Percentiles rank a stretch among this genome's conserved stretches.
These are phyloP conservation scores for Sporisorium graminicola DNA, from an alignment of 1,284 basidiomycete species.

Conservation along the genomic window DNA sequence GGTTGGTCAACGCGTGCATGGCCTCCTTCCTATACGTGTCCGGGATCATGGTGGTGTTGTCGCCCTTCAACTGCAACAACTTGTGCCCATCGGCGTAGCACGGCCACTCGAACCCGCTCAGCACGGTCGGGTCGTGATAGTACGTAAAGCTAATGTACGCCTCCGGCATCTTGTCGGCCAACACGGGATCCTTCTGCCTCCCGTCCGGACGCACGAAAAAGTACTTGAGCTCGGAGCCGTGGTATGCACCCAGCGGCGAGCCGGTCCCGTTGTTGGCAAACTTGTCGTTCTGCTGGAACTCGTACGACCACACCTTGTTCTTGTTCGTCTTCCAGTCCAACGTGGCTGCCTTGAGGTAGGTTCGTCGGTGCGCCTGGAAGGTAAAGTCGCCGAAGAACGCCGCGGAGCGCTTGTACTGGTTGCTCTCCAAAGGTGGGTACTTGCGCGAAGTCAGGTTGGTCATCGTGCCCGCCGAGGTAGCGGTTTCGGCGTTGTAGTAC, in stretches of 20 bases:
- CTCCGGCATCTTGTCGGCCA: constrained; percentile 27
- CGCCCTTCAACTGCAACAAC: constrained; percentile 45
- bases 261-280: constrained; percentile 26
- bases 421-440: constrained; percentile 22
- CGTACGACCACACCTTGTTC: constrained; percentile 27
- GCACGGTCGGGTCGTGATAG: constrained; percentile 35
- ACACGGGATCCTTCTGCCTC: constrained; percentile 21
- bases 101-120: constrained; percentile 32
- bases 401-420: constrained; percentile 37
- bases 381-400: constrained; percentile 45
- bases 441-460: constrained; percentile 17
- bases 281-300: constrained; percentile 42
- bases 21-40: constrained; percentile 46
- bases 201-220: constrained; percentile 30
- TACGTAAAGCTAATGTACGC: constrained; percentile 39
- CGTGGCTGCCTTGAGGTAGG: constrained; percentile 17
- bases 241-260: constrained; percentile 25
- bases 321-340: constrained; percentile 15
- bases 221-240: constrained; percentile 35
- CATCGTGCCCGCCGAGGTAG: constrained; percentile 25
- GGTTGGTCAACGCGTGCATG: constrained; percentile 36
- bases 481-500: constrained; percentile 35
- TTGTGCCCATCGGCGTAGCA: constrained; percentile 10
- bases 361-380: constrained; percentile 37
- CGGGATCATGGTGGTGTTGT: constrained; percentile 32